Conservation (phyloP, 176 grass and related monocot species). For the Musa acuminata region DNA sequence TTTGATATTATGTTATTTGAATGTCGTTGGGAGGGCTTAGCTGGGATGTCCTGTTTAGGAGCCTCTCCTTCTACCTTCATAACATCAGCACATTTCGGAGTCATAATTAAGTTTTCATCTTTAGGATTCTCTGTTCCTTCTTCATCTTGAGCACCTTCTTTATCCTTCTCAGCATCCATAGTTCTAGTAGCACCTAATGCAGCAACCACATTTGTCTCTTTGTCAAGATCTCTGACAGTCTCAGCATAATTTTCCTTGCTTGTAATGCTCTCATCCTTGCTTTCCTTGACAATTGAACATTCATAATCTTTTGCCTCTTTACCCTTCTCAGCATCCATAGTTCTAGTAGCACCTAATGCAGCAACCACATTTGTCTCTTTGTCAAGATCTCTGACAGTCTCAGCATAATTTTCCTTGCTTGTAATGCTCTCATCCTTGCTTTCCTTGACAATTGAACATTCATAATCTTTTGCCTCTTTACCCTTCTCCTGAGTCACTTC, state of each 20-base stretch:
- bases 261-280: neutral
- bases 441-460: neutral
- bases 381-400: neutral
- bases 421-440: neutral
- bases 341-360: neutral
- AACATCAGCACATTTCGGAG: neutral
- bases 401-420: neutral
- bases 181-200: neutral
- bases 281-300: neutral
- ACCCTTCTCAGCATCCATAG: neutral
- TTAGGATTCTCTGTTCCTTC: neutral
- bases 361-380: neutral
- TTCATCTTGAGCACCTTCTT: neutral
- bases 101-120: neutral
- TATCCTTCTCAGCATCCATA: neutral
- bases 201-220: neutral
- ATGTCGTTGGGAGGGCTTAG: neutral
- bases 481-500: neutral
- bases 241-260: neutral
- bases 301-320: neutral
- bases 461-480: neutral
- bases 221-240: slow-evolving; percentile 1
- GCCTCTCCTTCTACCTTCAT: neutral
- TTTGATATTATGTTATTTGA: slow-evolving; percentile 10
- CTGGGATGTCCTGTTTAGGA: neutral